Conservation (phyloP, 2,329 filamentous ascomycete genomes). For the Cercospora sesami region DNA sequence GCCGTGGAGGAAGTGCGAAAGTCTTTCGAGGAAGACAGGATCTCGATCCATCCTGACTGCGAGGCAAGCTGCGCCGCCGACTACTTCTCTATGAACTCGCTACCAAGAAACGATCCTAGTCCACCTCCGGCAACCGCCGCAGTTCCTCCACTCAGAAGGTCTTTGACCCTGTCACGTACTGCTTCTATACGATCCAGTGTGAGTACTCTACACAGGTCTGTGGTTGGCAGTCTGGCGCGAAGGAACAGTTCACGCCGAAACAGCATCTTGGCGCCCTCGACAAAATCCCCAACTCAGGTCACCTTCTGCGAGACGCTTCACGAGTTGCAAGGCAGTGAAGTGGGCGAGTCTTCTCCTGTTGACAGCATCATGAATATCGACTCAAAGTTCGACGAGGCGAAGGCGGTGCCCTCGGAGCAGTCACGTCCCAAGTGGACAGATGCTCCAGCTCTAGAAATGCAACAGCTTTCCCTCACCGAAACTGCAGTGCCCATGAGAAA, state of each 20-base stretch:
- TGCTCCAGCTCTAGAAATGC: constrained; percentile 24
- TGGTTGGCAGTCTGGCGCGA: constrained; percentile 33
- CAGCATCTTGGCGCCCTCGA: constrained; percentile 15
- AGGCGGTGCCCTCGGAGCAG: neutral
- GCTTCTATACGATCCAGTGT: constrained; percentile 42
- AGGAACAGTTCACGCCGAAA: constrained; percentile 22
- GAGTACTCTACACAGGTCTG: constrained; percentile 34
- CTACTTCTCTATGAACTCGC: constrained; percentile 35
- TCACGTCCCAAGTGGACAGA: neutral
- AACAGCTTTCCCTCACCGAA: constrained; percentile 16
- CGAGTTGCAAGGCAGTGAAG: constrained; percentile 43
- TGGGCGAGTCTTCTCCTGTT: constrained; percentile 7
- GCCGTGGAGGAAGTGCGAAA: constrained; percentile 20
- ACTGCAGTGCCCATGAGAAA: neutral
- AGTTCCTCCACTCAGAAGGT: constrained; percentile 21
- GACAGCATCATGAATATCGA: constrained; percentile 2
- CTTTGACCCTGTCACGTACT: constrained; percentile 34
- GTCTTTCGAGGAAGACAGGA: constrained; percentile 27
- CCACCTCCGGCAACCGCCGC: constrained; percentile 25
- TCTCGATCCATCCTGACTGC: constrained; percentile 49
- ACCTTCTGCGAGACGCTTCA: constrained; percentile 43
- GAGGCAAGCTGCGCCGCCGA: constrained; percentile 44
- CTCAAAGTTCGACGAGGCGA: neutral
- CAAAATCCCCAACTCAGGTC: constrained; percentile 36
- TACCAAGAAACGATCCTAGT: constrained; percentile 27